A percentile compares a stretch with the other conserved stretches of the same genome.
phyloP scores from a whole-genome alignment of 768 basidiomycete genomes.

The Lanmaoa rubissima region DNA sequence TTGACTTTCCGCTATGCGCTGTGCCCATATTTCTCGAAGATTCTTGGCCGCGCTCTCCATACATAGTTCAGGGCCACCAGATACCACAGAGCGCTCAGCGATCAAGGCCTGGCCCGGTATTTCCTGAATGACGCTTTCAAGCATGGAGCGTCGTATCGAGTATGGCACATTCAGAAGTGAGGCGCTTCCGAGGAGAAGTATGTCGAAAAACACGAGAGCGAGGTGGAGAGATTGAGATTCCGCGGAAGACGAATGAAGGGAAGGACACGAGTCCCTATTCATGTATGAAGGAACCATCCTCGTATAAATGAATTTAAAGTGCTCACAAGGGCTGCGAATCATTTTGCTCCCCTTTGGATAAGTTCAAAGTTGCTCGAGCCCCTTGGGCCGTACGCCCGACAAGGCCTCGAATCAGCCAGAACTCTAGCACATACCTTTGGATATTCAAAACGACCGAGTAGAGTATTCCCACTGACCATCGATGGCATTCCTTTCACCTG shows the following conservation, averaged over 20 bases:
- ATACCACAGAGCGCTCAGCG: slow-evolving; percentile 51
- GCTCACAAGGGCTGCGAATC: slow-evolving; percentile 23
- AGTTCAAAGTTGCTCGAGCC: slow-evolving; percentile 37
- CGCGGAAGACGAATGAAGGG: slow-evolving; percentile 39
- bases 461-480: slow-evolving; percentile 54
- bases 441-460: neutral
- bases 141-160: slow-evolving; percentile 50
- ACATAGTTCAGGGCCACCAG: slow-evolving; percentile 7
- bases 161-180: slow-evolving; percentile 60
- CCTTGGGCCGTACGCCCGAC: slow-evolving; percentile 59
- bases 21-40: slow-evolving; percentile 48
- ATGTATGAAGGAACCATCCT: neutral
- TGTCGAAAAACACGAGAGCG: slow-evolving; percentile 85
- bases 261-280: slow-evolving; percentile 38
- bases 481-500: slow-evolving; percentile 51
- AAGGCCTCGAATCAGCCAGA: slow-evolving; percentile 68
- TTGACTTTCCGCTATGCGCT: slow-evolving; percentile 48
- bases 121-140: slow-evolving; percentile 55
- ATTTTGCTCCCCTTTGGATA: slow-evolving; percentile 17
- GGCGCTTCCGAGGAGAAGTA: slow-evolving; percentile 64
- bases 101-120: slow-evolving; percentile 66
- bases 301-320: slow-evolving; percentile 1
- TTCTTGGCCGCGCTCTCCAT: slow-evolving; percentile 19
- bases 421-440: slow-evolving; percentile 47
- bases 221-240: slow-evolving; percentile 53